These are phyloP conservation scores for Phlegmacium glaucopus DNA, from an alignment of 768 basidiomycete species.

Conservation along the genomic window DNA sequence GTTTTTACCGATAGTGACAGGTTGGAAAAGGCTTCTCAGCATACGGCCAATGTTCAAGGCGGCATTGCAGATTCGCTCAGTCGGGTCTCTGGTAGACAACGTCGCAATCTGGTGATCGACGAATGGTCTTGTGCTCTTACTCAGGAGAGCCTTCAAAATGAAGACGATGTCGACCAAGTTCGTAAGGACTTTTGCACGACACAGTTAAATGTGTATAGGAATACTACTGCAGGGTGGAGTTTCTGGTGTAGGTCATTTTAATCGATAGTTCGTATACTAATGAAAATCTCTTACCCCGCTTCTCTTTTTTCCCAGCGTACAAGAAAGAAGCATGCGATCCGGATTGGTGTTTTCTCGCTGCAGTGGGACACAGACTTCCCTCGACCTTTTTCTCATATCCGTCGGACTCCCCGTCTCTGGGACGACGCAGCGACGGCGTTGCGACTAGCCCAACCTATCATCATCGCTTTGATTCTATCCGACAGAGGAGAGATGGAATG, in stretches of 20 bases:
- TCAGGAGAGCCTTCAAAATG: slow-evolving; percentile 49
- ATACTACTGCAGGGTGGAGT: slow-evolving; percentile 56
- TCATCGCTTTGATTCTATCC: slow-evolving; percentile 26
- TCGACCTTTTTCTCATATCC: slow-evolving; percentile 53
- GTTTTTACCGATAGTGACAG: slow-evolving; percentile 58
- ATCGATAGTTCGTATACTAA: not conserved
- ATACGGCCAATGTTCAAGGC: slow-evolving; percentile 45
- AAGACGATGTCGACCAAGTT: slow-evolving; percentile 40
- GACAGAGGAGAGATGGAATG: slow-evolving; percentile 16
- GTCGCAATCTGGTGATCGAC: slow-evolving; percentile 62
- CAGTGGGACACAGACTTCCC: slow-evolving; percentile 56
- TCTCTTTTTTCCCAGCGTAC: slow-evolving; percentile 43
- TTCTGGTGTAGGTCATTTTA: slow-evolving; percentile 59
- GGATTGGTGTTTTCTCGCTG: slow-evolving; percentile 69
- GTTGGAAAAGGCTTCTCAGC: slow-evolving; percentile 48
- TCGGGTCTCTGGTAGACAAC: slow-evolving; percentile 20
- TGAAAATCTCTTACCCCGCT: not conserved
- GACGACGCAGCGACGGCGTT: not conserved
- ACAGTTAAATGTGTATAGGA: slow-evolving; percentile 57
- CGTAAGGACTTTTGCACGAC: slow-evolving; percentile 50
- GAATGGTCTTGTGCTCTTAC: slow-evolving; percentile 85
- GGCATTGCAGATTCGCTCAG: slow-evolving; percentile 33
- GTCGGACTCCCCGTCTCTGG: not conserved
- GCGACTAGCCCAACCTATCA: not conserved
- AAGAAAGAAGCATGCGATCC: slow-evolving; percentile 59